Evolutionary conservation across 257 asterid genomes (phyloP).

Genomic region (Solanum medicagineum): DNA sequence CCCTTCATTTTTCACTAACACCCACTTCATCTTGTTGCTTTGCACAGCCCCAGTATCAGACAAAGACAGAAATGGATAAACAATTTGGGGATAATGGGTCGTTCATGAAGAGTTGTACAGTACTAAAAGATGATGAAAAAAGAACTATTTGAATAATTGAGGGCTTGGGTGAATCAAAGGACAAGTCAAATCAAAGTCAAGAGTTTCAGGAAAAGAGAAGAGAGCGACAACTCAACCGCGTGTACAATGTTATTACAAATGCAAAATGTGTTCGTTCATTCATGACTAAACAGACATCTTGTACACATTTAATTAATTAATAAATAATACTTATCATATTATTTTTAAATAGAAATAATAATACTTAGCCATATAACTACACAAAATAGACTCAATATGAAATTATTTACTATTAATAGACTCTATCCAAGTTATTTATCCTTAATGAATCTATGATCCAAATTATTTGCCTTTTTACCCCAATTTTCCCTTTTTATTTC

Average conservation of each 20-base stretch:
- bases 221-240: not conserved
- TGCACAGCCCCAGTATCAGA: not conserved
- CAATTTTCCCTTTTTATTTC: too few relatives aligned
- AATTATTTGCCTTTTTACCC: too few relatives aligned
- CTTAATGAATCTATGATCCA: too few relatives aligned
- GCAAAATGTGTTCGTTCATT: not conserved
- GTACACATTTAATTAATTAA: not conserved
- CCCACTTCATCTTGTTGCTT: slow-evolving; percentile 25
- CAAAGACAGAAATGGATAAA: not conserved
- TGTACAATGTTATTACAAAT: not conserved
- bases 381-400: too few relatives aligned
- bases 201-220: not conserved
- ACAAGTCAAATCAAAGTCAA: not conserved
- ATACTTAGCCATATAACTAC: too few relatives aligned
- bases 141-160: not conserved
- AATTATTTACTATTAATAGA: too few relatives aligned
- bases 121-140: not conserved
- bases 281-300: not conserved
- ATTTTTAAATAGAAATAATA: too few relatives aligned
- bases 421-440: too few relatives aligned
- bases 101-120: not conserved
- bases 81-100: not conserved
- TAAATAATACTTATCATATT: too few relatives aligned
- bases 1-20: slow-evolving; percentile 42
- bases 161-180: not conserved